Evolutionary conservation across 2,329 filamentous ascomycete species (phyloP).

Genomic region (Coniosporium tulheliwenetii): DNA sequence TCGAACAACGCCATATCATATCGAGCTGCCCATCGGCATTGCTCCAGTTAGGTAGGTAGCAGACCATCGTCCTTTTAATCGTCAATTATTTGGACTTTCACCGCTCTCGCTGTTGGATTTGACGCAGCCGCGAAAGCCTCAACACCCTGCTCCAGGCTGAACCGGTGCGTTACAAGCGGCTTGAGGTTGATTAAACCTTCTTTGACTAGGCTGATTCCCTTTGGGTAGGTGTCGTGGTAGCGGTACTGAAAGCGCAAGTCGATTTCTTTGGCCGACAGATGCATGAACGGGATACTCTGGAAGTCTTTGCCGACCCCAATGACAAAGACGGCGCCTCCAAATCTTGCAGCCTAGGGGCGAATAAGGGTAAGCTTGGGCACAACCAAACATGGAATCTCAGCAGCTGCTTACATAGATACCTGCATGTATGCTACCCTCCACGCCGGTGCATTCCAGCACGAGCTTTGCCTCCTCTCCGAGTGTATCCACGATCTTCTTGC

Average conservation of each 20-base stretch:
- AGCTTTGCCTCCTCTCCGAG: constrained; percentile 15
- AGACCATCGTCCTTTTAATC: constrained; percentile 4
- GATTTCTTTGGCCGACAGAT: constrained; percentile 19
- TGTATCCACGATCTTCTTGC: constrained; percentile 17
- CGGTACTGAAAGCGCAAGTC: constrained; percentile 24
- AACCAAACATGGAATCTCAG: not conserved
- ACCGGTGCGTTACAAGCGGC: constrained; percentile 23
- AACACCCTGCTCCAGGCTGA: constrained; percentile 17
- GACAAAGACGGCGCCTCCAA: constrained; percentile 21
- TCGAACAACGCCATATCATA: no score
- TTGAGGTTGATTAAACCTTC: constrained; percentile 22
- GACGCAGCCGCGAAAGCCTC: constrained; percentile 21
- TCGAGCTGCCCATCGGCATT: no score
- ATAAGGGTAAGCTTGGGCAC: not conserved
- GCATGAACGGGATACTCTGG: constrained; percentile 23
- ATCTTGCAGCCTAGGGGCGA: constrained; percentile 11
- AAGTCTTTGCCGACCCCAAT: constrained; percentile 20
- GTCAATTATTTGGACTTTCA: constrained; percentile 19
- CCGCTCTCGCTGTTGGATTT: constrained; percentile 16
- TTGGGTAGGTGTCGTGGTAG: constrained; percentile 24
- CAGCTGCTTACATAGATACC: constrained; percentile 13
- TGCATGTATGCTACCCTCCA: constrained; percentile 15
- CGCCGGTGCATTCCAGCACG: constrained; percentile 19
- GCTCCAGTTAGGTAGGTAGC: no score
- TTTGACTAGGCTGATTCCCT: constrained; percentile 23